Evolutionary conservation across 2,329 filamentous ascomycete species (phyloP).

Genomic region (Uncinocarpus reesii): DNA sequence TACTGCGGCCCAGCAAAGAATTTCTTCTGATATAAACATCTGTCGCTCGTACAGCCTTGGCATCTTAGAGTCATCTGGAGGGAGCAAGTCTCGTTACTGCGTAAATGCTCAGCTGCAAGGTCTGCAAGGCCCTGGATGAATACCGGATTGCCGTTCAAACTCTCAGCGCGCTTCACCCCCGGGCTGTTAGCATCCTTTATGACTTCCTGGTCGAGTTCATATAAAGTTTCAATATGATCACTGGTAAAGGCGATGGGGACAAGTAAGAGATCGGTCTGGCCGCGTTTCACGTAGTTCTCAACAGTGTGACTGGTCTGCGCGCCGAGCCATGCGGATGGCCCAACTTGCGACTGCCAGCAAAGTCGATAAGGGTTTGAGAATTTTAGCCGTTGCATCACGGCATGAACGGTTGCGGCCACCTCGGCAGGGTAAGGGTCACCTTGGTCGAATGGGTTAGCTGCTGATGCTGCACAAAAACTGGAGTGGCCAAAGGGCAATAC

Average conservation of each 20-base stretch:
- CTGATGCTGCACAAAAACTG: neutral
- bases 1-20: constrained; percentile 47
- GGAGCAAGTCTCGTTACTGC: constrained; percentile 60
- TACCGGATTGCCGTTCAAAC: constrained; percentile 76
- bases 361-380: constrained; percentile 86
- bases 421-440: constrained; percentile 92
- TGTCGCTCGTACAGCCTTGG: constrained; percentile 83
- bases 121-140: constrained; percentile 88
- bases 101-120: constrained; percentile 70
- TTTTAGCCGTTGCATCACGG: constrained; percentile 84
- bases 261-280: constrained; percentile 79
- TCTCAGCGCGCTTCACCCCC: constrained; percentile 83
- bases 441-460: constrained; percentile 24
- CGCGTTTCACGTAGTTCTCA: constrained; percentile 77
- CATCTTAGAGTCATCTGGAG: constrained; percentile 82
- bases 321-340: constrained; percentile 87
- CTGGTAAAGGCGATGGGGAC: constrained; percentile 96
- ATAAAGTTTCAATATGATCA: constrained; percentile 97
- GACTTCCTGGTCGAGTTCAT: constrained; percentile 86
- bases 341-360: constrained; percentile 97
- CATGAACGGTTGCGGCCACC: constrained; percentile 89
- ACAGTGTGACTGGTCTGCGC: constrained; percentile 87
- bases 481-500: constrained; percentile 32
- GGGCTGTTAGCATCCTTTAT: constrained; percentile 69
- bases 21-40: constrained; percentile 63